Base-by-base conservation (phyloP, 768 basidiomycete species). In the Collybia sp. region DNA sequence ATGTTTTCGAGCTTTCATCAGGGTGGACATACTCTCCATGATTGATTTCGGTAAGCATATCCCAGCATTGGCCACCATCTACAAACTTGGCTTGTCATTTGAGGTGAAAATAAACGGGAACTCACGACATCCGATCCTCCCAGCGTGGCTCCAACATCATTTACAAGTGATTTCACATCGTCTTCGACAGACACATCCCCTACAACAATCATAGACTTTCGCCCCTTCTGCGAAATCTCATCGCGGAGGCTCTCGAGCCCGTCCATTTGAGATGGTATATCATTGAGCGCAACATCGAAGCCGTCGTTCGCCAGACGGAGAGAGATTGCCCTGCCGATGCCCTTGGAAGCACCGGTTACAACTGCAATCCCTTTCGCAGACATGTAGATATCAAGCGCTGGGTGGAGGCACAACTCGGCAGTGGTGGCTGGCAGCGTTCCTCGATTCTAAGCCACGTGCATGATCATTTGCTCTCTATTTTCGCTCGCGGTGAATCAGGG, bases 251-350 rank as follows among this genome's bases (percentile, higher is more conserved):
- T 18, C n/a, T 37, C 17, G 10, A 37, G 35, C 35, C 6, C 35
- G 3, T 37, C 41, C 19, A 25, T 47, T 15, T 30, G 30, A 3
- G 15, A 30, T 6, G 42, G 36, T 10, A 67, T 49, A 40, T 68
- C 72, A 5, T 68, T 71, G 46, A 70, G 48, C 16, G 63, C 63
- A 33, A 72, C 51, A 36, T 70, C 68, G 50, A 66, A 65, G 17
- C 69, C 68, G 42, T 66, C 70, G 10, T 51, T 38, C 33, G 71
- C 70, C 15, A 74, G 66, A 8, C 69, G 58, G 5, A 62, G 48
- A 16, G 67, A 65, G 38, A 72, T 67, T 40, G 65, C 68, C 18
- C 66, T 60, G 5, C 71, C 71, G 19, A 71, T 72, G 16, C 73
- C 73, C 42, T 66, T 66, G 4, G 61, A 62, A 15, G 62, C 67